Evolutionary conservation across 768 basidiomycete genomes (phyloP).

Genomic region (Podaxis sp.): DNA sequence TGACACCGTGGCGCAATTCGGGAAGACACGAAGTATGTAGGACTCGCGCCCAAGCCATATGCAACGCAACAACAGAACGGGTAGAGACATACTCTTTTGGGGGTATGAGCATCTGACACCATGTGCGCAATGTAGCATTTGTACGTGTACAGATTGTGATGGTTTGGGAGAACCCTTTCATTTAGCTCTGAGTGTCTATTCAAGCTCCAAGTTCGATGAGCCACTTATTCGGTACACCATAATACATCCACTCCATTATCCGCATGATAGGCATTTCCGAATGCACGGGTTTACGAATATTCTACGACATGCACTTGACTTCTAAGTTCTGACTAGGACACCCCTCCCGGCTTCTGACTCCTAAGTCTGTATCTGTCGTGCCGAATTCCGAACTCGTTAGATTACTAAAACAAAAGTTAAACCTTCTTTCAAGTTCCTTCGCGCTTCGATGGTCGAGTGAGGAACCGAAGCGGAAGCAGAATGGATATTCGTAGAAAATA

Average conservation of each 20-base stretch:
- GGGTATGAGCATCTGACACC: background rate
- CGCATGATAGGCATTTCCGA: background rate
- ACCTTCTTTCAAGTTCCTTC: background rate
- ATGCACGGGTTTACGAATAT: background rate
- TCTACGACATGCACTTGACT: background rate
- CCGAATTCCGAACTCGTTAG: background rate
- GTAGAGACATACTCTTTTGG: conserved; percentile 1
- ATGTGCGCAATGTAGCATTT: conserved; percentile 5
- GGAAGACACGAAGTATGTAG: conserved; percentile 1
- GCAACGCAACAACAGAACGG: background rate
- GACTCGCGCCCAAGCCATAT: background rate
- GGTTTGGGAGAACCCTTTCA: background rate
- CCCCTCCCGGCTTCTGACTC: background rate
- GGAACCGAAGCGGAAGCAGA: background rate
- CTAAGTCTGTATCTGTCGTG: background rate
- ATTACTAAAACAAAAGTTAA: conserved; percentile 3
- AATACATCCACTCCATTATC: background rate
- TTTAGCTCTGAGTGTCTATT: background rate
- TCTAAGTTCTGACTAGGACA: background rate
- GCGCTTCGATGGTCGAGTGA: background rate
- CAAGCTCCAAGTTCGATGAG: background rate
- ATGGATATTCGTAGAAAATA: background rate
- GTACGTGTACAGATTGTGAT: conserved; percentile 4
- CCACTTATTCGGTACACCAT: background rate
- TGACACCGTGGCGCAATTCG: background rate